Evolutionary conservation across 2,329 filamentous ascomycete genomes (phyloP).

Genomic region (Nigrospora oryzae): DNA sequence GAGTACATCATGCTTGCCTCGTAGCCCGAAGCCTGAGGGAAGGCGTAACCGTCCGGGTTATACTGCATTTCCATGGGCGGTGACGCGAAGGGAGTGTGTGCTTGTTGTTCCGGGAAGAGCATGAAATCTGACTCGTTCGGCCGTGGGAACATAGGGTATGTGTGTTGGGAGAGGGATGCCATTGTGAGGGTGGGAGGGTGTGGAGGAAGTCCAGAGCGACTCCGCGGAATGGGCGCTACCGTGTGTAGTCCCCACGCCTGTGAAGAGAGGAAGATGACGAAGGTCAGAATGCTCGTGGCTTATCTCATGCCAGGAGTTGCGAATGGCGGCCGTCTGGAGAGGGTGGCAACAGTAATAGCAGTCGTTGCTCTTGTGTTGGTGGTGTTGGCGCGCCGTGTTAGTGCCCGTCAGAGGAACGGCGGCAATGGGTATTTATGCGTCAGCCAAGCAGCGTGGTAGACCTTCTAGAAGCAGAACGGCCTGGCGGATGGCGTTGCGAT

Average conservation of each 20-base stretch:
- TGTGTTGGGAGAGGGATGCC: constrained; percentile 17
- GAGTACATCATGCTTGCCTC: constrained; percentile 37
- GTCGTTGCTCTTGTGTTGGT: not conserved
- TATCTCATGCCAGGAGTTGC: constrained; percentile 3
- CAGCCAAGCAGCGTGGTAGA: not conserved
- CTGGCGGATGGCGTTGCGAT: no score
- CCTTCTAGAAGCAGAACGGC: not conserved
- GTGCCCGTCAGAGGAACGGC: not conserved
- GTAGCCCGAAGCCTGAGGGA: constrained; percentile 34
- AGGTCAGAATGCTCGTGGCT: not conserved
- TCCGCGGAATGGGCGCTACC: no score
- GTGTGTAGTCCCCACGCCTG: no score
- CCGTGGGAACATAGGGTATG: constrained; percentile 21
- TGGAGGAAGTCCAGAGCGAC: not conserved
- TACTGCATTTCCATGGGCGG: constrained; percentile 37
- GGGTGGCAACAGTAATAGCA: not conserved
- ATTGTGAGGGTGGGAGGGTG: constrained; percentile 7
- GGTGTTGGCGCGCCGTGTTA: not conserved
- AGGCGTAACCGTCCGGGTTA: constrained; percentile 35
- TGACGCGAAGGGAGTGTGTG: constrained; percentile 16
- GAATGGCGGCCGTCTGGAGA: not conserved
- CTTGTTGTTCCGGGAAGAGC: constrained; percentile 18
- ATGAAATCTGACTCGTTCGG: constrained; percentile 21
- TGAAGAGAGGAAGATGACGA: not conserved
- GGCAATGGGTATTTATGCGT: constrained; percentile 1